Conservation (phyloP, 2,329 filamentous ascomycete species). For the Sporothrix schenckii region DNA sequence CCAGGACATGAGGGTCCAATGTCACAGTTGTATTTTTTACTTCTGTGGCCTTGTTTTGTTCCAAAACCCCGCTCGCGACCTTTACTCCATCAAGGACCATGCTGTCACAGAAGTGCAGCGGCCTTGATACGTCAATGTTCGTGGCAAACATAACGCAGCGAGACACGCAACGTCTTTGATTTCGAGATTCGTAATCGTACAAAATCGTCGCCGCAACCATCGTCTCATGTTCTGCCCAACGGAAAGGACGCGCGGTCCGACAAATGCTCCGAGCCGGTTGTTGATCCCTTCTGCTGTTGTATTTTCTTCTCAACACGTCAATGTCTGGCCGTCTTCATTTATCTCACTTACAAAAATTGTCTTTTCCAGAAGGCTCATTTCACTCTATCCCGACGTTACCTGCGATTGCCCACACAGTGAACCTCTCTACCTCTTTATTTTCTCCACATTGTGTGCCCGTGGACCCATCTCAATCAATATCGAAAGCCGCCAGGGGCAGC, state of each 20-base stretch:
- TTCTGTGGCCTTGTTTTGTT: not conserved
- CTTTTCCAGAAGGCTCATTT: slow-evolving; percentile 19
- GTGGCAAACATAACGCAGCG: too few relatives aligned
- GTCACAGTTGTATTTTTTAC: not conserved
- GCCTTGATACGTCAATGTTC: not conserved
- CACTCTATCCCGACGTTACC: slow-evolving; percentile 8
- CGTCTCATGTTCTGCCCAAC: slow-evolving; percentile 5
- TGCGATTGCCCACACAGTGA: not conserved
- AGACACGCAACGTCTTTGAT: not conserved
- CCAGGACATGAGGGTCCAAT: not conserved
- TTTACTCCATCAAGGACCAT: not conserved
- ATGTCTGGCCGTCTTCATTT: not conserved
- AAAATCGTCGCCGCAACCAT: not conserved
- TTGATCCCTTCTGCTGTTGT: not conserved
- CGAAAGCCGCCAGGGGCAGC: slow-evolving; percentile 15
- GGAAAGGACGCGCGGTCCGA: slow-evolving; percentile 27
- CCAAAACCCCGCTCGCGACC: not conserved
- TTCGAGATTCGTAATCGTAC: not conserved
- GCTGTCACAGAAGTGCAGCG: not conserved
- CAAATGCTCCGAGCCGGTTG: slow-evolving; percentile 20
- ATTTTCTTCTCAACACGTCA: not conserved
- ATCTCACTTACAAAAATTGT: not conserved
- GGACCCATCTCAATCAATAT: not conserved
- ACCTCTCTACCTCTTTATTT: not conserved
- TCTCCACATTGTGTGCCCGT: slow-evolving; percentile 5